phyloP scores from a whole-genome alignment of 768 basidiomycete genomes.

The Macrolepiota albuminosa region DNA sequence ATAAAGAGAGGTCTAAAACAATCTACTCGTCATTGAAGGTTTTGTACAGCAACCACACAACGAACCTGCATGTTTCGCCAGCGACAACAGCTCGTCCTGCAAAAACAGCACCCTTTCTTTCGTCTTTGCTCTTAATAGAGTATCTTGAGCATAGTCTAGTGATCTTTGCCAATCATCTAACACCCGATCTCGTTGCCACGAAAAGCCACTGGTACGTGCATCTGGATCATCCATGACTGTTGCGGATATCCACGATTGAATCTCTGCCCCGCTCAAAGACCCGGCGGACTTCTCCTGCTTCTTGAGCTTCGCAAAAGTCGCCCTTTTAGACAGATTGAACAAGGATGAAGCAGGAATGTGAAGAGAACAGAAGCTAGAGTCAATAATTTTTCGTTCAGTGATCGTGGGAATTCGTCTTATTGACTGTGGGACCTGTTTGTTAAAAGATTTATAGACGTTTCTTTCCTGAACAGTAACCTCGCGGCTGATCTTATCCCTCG shows the following conservation, averaged over 20 bases:
- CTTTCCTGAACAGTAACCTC: not conserved
- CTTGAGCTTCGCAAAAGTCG: slow-evolving; percentile 45
- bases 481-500: not conserved
- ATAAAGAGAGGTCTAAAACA: slow-evolving; percentile 48
- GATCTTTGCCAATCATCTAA: slow-evolving; percentile 52
- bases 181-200: slow-evolving; percentile 53
- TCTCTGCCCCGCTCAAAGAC: slow-evolving; percentile 46
- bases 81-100: slow-evolving; percentile 51
- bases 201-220: slow-evolving; percentile 24
- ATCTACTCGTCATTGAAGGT: not conserved
- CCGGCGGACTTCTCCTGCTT: slow-evolving; percentile 36
- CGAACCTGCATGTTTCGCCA: slow-evolving; percentile 57
- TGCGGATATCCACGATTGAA: slow-evolving; percentile 62
- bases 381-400: slow-evolving; percentile 7
- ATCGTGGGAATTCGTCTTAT: slow-evolving; percentile 6
- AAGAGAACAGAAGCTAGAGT: not conserved
- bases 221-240: slow-evolving; percentile 28
- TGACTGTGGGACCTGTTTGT: slow-evolving; percentile 14
- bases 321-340: slow-evolving; percentile 33
- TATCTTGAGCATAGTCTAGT: slow-evolving; percentile 46
- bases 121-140: slow-evolving; percentile 48
- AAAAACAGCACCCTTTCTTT: slow-evolving; percentile 55
- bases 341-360: not conserved
- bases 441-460: not conserved
- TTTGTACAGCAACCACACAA: slow-evolving; percentile 11